These are phyloP conservation scores for Podaxis sp. DNA, from an alignment of 768 basidiomycete genomes.

Conservation along the genomic window DNA sequence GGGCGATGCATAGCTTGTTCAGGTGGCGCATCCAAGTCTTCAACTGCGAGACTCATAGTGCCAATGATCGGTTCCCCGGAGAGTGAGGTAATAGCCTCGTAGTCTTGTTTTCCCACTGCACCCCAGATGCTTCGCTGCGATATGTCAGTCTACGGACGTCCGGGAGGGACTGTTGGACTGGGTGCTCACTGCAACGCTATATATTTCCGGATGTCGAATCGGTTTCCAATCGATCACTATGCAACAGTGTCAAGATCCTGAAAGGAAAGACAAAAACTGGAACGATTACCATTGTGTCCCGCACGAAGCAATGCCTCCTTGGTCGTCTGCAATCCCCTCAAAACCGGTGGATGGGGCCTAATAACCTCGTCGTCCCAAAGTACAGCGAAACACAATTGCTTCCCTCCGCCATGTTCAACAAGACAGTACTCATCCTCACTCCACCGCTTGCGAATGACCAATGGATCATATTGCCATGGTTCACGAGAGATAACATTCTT, in stretches of 20 bases:
- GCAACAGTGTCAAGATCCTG: not conserved
- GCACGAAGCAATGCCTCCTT: slow-evolving; percentile 55
- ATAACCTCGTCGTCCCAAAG: slow-evolving; percentile 67
- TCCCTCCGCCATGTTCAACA: slow-evolving; percentile 54
- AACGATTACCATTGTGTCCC: slow-evolving; percentile 59
- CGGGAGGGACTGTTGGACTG: not conserved
- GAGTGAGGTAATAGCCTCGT: slow-evolving; percentile 28
- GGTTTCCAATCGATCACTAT: slow-evolving; percentile 73
- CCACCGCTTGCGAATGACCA: slow-evolving; percentile 58
- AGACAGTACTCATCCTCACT: slow-evolving; percentile 56
- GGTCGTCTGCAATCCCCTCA: slow-evolving; percentile 53
- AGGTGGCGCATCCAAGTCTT: slow-evolving; percentile 13
- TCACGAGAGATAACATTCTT: slow-evolving; percentile 55
- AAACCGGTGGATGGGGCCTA: slow-evolving; percentile 62
- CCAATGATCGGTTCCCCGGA: slow-evolving; percentile 56
- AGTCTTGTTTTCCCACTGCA: slow-evolving; percentile 51
- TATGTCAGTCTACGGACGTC: not conserved
- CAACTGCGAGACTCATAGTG: slow-evolving; percentile 40
- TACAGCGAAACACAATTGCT: slow-evolving; percentile 53
- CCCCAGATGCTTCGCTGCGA: slow-evolving; percentile 39
- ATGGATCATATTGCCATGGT: slow-evolving; percentile 70
- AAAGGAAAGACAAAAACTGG: not conserved
- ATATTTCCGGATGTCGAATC: slow-evolving; percentile 48
- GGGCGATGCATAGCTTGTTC: slow-evolving; percentile 25
- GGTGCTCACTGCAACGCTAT: slow-evolving; percentile 26